phyloP scores from a whole-genome alignment of 1,284 basidiomycete species.

The Cystobasidiaceae sp. region DNA sequence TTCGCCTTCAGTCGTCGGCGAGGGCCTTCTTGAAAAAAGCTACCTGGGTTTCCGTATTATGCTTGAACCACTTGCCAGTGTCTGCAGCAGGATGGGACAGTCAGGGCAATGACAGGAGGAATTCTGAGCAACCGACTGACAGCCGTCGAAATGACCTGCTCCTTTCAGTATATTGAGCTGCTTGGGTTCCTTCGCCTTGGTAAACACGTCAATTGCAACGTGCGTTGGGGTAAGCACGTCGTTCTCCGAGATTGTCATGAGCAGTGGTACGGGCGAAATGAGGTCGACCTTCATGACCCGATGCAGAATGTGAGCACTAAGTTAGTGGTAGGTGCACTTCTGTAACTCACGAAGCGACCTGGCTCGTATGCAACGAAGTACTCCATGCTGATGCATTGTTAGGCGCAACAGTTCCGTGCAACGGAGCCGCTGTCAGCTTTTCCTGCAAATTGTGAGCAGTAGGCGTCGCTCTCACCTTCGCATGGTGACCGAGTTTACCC shows the following conservation, averaged over 20 bases:
- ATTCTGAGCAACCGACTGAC: no score
- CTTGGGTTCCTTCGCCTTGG: constrained; percentile 3
- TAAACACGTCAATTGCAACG: not conserved
- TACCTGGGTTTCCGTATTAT: constrained; percentile 2
- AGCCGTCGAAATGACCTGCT: constrained; percentile 12
- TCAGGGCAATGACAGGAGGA: no score
- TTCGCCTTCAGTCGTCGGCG: no score
- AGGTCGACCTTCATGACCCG: constrained; percentile 8
- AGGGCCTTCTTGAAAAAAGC: constrained; percentile 10
- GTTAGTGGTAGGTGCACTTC: not conserved
- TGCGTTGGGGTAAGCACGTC: constrained; percentile 5
- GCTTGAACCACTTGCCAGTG: constrained; percentile 16
- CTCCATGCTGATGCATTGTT: not conserved
- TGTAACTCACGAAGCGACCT: not conserved
- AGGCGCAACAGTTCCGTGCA: not conserved
- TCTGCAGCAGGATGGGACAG: no score
- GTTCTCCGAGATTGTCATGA: constrained; percentile 14
- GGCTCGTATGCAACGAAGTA: constrained; percentile 3
- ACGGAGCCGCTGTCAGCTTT: no score
- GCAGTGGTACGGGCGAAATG: constrained; percentile 4
- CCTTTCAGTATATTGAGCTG: constrained; percentile 6
- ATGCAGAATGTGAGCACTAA: no score
- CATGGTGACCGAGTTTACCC: not conserved
- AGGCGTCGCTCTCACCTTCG: not conserved
- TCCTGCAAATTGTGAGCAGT: no score